Evolutionary conservation across 352 stramenopile genomes (phyloP), one percentile per base, ranked within the genome.

Genomic region (Discostella stelligera): DNA sequence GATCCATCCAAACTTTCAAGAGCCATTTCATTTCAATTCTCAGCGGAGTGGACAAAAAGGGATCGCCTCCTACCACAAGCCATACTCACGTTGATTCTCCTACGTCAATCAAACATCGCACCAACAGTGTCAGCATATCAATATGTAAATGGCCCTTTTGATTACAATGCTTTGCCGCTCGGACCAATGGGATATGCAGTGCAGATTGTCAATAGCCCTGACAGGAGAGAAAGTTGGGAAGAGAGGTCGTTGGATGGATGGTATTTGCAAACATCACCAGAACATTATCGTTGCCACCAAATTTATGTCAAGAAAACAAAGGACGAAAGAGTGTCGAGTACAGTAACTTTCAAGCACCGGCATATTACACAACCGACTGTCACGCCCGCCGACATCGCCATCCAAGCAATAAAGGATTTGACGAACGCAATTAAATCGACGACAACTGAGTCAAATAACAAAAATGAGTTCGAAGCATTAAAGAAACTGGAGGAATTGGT

Each of bases 1-100:
- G 69, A 55, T 73, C 72, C 0, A 89, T 89, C 46, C 60, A 46
- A n/a, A 89, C 81, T 25, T 89, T 82, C 58, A 86, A 89, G 46
- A 59, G 74, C 44, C 83, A 89, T 62, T 83, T 87, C 54, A 73
- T 76, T 18, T 41, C 72, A 18, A 23, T 63, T 11, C 50, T 82
- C 0, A 49, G 11, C n/a, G 39, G 49, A 0, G 11, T 55, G 10
- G 64, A 77, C 61, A n/a, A 30, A 16, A 39, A 59, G 70, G 73
- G 23, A 67, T 53, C 8, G 62, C 21, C 61, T 82, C 14, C 11
- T 85, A n/a, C 66, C 61, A 23, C 78, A 85, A 44, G 60, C 39
- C 9, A 11, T 58, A 4, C 4, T 58, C 20, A 58, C 50, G 3
- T 16, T 58, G 16, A 58, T 30, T 5, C 18, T 58, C n/a, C 50